Evolutionary conservation across 2,329 filamentous ascomycete genomes (phyloP).

Genomic region (Hypoxylon sp.): DNA sequence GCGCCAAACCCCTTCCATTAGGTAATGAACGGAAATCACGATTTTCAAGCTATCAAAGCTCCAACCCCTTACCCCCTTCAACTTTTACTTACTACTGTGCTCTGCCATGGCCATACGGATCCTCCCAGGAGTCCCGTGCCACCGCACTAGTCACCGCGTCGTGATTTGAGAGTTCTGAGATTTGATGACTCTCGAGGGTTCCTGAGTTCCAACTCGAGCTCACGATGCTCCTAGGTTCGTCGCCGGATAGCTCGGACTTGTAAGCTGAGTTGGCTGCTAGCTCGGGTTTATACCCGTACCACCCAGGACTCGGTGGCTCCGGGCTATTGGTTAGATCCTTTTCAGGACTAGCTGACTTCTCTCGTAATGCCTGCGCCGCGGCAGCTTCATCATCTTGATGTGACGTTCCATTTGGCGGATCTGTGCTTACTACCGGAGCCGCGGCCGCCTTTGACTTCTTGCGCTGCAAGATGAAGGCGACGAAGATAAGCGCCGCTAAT

Average conservation of each 20-base stretch:
- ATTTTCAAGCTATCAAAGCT: not conserved
- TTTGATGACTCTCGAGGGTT: conserved; percentile 19
- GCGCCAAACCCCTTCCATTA: not conserved
- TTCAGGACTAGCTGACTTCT: conserved; percentile 28
- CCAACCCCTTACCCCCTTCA: not conserved
- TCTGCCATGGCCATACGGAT: not conserved
- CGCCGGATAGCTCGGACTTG: conserved; percentile 42
- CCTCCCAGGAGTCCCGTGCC: conserved; percentile 7
- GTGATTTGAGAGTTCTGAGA: conserved; percentile 21
- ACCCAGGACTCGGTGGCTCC: conserved; percentile 34
- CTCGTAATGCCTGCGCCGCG: conserved; percentile 7
- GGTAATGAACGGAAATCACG: not conserved
- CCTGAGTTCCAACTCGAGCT: conserved; percentile 30
- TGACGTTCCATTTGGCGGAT: conserved; percentile 15
- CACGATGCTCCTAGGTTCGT: conserved; percentile 21
- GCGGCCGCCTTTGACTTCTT: conserved; percentile 27
- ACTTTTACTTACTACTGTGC: no score
- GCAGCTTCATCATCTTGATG: conserved; percentile 4
- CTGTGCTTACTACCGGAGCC: not conserved
- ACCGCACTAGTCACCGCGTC: conserved; percentile 19
- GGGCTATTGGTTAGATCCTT: conserved; percentile 20
- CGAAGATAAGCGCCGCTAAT: conserved; percentile 33
- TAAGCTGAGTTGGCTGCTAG: conserved; percentile 41
- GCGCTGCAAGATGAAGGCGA: conserved; percentile 40
- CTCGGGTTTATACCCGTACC: conserved; percentile 43